Evolutionary conservation across 805 yeast species (phyloP), one percentile per base, ranked within the genome.

Genomic region (Wickerhamiella bombiphila): DNA sequence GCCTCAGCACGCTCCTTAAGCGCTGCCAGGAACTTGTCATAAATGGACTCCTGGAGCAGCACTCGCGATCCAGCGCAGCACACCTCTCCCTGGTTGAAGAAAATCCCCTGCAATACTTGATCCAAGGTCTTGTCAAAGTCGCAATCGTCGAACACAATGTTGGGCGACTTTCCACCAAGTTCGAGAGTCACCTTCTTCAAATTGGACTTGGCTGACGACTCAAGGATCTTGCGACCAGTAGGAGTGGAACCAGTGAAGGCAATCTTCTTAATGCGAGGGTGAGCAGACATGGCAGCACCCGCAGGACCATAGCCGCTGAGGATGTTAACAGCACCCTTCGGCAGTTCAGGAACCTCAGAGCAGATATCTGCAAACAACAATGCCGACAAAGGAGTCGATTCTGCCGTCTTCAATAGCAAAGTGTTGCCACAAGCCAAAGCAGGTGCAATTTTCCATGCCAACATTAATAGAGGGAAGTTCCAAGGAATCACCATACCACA

Each of bases 181-280:
- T 86, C 97, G 57, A 86, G 70, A 32, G 96, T 86, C 46, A 85
- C 82, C 60, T 80, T 83, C 70, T 86, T 86, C 60, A 86, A 69
- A 61, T 76, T 75, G 35, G 81, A 70, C 44, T 72, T 74, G 47
- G 93, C 82, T 44, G 94, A 86, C 43, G 70, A 68, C 60, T 70
- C 72, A 77, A 81, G 77, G 56, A 86, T 80, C 51, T 62, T 63
- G 59, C 80, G 79, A 56, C 96, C 97, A 45, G 83, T 76, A 34
- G 78, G 83, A 39, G 95, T 86, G 28, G 95, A 85, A 49, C 96
- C 96, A 40, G 96, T 86, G 65, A 86, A 86, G 11, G 95, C 93
- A 55, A 86, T 69, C 69, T 86, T 86, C 65, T 80, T 80, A 52
- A 86, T 74, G 57, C 69, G 74, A 51, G 76, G 77, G 63, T 86